Evolutionary conservation across 73 alveolate genomes (phyloP), one percentile per base, ranked within the genome.

Genomic region (Paramecium octaurelia): DNA sequence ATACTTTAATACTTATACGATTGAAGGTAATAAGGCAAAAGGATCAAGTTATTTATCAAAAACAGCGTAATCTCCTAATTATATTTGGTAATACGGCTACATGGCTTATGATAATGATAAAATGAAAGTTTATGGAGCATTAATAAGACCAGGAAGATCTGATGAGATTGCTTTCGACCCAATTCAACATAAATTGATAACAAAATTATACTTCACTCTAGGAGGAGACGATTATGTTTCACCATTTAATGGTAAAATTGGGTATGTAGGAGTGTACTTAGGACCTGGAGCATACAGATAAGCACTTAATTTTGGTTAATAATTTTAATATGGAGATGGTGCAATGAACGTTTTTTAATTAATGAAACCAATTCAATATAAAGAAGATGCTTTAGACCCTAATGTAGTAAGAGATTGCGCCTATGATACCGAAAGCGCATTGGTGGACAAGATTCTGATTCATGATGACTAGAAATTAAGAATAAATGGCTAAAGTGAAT

Each of bases 241-340:
- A 0, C 75, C 91, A 18, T 80, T 80, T 46, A 80, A 80, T 80
- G 91, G 91, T 23, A 80, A 46, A 80, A 80, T 80, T 44, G 91
- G 91, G n/a, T 80, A 80, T 80, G 91, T 80, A 4, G 91, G 91
- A 44, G 76, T 80, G 4, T 80, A 80, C 57, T 16, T 80, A 35
- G 91, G 91, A 23, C 76, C 70, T 40, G 91, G 91, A 44, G 46
- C 91, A 44, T 80, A 80, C 48, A 16, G 73, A 10, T 31, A 42
- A 44, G 91, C 75, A 44, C 34, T 80, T 21, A 42, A 80, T 80
- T 80, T 80, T 46, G 70, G 73, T n/a, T 48, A 23, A 24, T 24
- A 80, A 29, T 80, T 80, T 46, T 43, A 18, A 46, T 80, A 80
- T 80, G 91, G 91, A 23, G 91, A 80, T 80, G 91, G 91, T 18